A percentile compares a stretch with the other conserved stretches of the same genome.
Evolutionary conservation across 306 rosid species (phyloP).

Genomic region (Boehmeria nivea): DNA sequence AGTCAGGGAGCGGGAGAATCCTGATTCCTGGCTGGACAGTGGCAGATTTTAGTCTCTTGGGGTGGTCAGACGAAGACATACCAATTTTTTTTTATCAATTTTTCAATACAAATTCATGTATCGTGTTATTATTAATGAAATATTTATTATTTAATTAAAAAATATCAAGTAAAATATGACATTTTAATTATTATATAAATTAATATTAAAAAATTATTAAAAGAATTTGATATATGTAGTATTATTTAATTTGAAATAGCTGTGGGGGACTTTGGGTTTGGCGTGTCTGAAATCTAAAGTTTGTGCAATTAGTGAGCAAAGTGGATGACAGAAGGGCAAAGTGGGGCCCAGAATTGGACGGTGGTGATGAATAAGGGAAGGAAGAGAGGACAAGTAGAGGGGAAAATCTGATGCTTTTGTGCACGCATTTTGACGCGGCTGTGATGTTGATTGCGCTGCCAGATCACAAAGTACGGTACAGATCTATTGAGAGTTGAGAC

Average conservation of each 20-base stretch:
- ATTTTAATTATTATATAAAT: too few relatives aligned
- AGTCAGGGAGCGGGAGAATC: too few relatives aligned
- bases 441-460: slow-evolving; percentile 14
- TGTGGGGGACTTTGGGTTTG: not conserved
- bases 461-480: slow-evolving; percentile 25
- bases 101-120: too few relatives aligned
- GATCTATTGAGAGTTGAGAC: slow-evolving; percentile 21
- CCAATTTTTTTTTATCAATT: too few relatives aligned
- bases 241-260: not conserved
- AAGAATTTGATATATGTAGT: not conserved
- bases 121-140: too few relatives aligned
- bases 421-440: slow-evolving; percentile 1
- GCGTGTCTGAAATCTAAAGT: not conserved
- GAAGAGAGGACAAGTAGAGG: not conserved
- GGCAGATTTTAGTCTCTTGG: too few relatives aligned
- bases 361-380: slow-evolving; percentile 4
- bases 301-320: slow-evolving; percentile 11
- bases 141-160: too few relatives aligned
- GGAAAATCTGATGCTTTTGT: not conserved
- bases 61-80: too few relatives aligned
- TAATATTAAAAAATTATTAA: too few relatives aligned
- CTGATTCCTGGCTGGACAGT: too few relatives aligned
- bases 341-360: slow-evolving; percentile 19
- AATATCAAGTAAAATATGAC: too few relatives aligned
- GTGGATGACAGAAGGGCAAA: slow-evolving; percentile 32